Conservation (phyloP, 495 filamentous ascomycete species). For the Aspergillus carlsbadensis region DNA sequence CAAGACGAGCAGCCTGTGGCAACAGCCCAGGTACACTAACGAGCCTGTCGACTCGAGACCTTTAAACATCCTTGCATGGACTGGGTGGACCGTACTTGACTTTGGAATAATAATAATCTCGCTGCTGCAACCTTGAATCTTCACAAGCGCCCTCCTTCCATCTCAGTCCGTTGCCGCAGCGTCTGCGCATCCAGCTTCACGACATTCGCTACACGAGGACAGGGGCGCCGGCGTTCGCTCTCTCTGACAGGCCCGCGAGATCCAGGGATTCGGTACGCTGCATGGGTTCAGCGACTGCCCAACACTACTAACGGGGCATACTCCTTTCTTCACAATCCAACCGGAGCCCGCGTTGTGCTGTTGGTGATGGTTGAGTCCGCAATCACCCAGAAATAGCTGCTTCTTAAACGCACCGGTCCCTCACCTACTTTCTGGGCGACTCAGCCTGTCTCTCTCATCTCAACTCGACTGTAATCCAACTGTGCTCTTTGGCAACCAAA, state of each 20-base stretch:
- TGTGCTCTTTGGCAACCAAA: too few relatives aligned
- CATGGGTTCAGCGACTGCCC: slow-evolving; percentile 20
- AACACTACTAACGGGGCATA: slow-evolving; percentile 24
- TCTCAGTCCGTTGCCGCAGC: slow-evolving; percentile 16
- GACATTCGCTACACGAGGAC: slow-evolving; percentile 19
- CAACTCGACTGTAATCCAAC: background rate
- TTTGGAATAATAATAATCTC: background rate
- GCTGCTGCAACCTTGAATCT: background rate
- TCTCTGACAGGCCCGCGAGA: slow-evolving; percentile 18
- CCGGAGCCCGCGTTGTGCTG: slow-evolving; percentile 20
- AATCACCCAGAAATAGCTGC: slow-evolving; percentile 6
- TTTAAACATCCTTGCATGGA: too few relatives aligned
- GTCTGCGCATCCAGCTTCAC: slow-evolving; percentile 17
- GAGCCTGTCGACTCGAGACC: too few relatives aligned
- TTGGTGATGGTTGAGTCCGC: slow-evolving; percentile 15
- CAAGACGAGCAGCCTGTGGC: too few relatives aligned
- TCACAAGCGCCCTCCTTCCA: slow-evolving; percentile 7
- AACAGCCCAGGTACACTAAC: too few relatives aligned
- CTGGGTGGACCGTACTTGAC: too few relatives aligned
- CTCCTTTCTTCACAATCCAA: slow-evolving; percentile 22
- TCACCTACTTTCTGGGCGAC: background rate
- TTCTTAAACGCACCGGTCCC: slow-evolving; percentile 9
- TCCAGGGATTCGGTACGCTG: slow-evolving; percentile 28
- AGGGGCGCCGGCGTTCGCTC: slow-evolving; percentile 23
- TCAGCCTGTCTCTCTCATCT: background rate